These are phyloP conservation scores for Salvia miltiorrhiza DNA, from an alignment of 257 asterid species.

Conservation along the genomic window DNA sequence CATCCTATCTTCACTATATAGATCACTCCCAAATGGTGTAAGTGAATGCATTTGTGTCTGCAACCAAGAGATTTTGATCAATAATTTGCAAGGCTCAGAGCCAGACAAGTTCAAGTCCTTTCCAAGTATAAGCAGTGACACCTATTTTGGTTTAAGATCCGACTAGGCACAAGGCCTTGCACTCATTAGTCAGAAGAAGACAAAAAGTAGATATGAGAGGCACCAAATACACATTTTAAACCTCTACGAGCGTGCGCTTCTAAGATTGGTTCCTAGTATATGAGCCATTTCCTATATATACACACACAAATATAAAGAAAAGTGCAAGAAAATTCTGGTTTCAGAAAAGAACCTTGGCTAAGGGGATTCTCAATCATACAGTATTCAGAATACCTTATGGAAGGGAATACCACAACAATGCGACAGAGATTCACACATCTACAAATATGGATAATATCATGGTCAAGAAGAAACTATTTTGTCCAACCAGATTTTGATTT, in stretches of 20 bases:
- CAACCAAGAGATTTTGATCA: conserved; percentile 14
- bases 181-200: too few species aligned
- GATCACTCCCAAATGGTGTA: conserved; percentile 77
- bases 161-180: too few species aligned
- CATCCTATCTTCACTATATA: conserved; percentile 52
- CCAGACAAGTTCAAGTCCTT: too few species aligned
- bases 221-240: too few species aligned
- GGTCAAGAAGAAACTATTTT: not conserved
- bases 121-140: too few species aligned
- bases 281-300: too few species aligned
- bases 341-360: not conserved
- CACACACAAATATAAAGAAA: not conserved
- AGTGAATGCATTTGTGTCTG: conserved; percentile 97
- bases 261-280: too few species aligned
- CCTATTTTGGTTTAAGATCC: too few species aligned
- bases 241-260: too few species aligned
- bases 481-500: not conserved
- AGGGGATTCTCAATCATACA: not conserved
- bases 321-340: not conserved
- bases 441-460: not conserved
- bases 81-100: not conserved
- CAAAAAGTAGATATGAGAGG: too few species aligned
- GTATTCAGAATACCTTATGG: not conserved
- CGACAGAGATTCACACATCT: too few species aligned
- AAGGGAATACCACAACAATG: not conserved